phyloP scores from a whole-genome alignment of 495 filamentous ascomycete species.

The Lasiosphaeris hirsuta region DNA sequence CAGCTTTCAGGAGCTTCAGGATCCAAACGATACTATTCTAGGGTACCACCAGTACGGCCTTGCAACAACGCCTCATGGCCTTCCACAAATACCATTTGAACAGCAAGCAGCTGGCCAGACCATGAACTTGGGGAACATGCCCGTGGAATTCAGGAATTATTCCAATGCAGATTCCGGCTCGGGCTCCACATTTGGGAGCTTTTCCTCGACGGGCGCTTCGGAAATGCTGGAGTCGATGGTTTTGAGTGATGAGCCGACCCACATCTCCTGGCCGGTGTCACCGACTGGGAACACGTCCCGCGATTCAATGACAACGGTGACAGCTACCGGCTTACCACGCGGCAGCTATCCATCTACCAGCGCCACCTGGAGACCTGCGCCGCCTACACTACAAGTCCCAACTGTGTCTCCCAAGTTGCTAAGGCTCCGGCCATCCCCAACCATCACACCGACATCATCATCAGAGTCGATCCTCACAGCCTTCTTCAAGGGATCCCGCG shows the following conservation, averaged over 20 bases:
- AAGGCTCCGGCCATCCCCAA: conserved; percentile 30
- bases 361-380: background rate
- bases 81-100: too few species aligned
- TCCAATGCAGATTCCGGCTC: background rate
- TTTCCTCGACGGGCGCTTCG: conserved; percentile 6
- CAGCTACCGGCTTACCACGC: background rate
- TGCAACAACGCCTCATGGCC: too few species aligned
- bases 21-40: too few species aligned
- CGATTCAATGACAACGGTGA: background rate
- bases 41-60: too few species aligned
- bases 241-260: conserved; percentile 3
- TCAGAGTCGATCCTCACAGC: conserved; percentile 33
- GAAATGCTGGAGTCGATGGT: conserved; percentile 19
- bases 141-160: too few species aligned
- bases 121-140: too few species aligned
- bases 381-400: background rate
- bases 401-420: conserved; percentile 39
- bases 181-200: conserved; percentile 10
- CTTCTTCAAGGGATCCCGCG: conserved; percentile 20
- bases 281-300: background rate
- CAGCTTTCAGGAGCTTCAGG: too few species aligned
- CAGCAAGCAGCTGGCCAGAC: too few species aligned
- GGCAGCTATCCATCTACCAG: background rate
- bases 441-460: conserved; percentile 27
- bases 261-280: background rate